Evolutionary conservation across 129 eudicot genomes (phyloP), one percentile per base, ranked within the genome.

Genomic region (Arctium lappa): DNA sequence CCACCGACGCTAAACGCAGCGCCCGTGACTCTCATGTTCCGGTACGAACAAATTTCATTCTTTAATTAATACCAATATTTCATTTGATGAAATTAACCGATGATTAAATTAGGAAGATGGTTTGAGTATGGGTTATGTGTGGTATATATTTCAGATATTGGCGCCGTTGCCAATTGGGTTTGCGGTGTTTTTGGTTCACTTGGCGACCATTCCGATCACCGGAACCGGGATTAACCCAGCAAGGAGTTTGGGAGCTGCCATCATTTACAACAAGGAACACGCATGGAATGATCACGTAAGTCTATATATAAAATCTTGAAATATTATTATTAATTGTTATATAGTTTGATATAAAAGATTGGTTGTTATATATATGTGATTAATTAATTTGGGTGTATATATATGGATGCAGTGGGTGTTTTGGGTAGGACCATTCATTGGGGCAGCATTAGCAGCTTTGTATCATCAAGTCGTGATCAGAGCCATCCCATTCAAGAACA

Each of bases 161-260:
- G 97, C 97, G 12, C 97, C 97, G 4, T 80, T 92, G 89, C 97
- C 97, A 8, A 92, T 92, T 77, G 94, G 97, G 77, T 92, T 92
- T 37, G 97, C 97, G 1, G 97, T 92, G 81, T 90, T 92, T 86
- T 74, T 92, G 85, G 97, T 92, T 42, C 97, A 92, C 86, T 85
- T 92, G 92, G 97, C 94, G 0, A 92, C 97, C 30, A 92, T 92
- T 50, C 97, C 97, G 10, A 82, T 92, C 27, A 90, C 97, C 66
- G 94, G 97, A 75, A 92, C 97, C 2, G 97, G 95, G 37, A 91
- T 92, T 50, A 92, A 93, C 94, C 97, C 97, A 1, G 95, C 97
- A 22, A 79, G 97, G 86, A 91, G 95, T 86, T 89, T 93, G 37
- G 97, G 97, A 37, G 94, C 97, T 29, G 96, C 97, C 10, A 93